Evolutionary conservation across 1,139 yeast genomes (phyloP).

Genomic region (Scheffersomyces titani): DNA sequence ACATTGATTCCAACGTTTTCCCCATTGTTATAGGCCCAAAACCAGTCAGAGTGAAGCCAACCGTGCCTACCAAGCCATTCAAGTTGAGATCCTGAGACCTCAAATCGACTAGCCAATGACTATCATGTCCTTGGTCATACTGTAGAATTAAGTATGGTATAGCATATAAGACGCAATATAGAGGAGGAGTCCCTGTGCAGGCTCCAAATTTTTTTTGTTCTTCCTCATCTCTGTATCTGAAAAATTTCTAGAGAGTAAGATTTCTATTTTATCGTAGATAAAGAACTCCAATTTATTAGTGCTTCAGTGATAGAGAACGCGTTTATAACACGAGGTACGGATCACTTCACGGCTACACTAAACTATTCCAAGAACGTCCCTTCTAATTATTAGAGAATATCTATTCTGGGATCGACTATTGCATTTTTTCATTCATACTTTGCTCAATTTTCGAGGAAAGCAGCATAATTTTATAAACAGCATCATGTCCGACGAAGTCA

Average conservation of each 20-base stretch:
- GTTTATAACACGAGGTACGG: not conserved
- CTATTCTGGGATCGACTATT: not conserved
- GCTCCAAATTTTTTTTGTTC: constrained; percentile 1
- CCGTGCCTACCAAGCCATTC: constrained; percentile 39
- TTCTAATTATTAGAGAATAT: not conserved
- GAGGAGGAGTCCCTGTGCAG: not conserved
- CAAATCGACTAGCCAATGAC: constrained; percentile 1
- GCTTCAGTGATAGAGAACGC: not conserved
- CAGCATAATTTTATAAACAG: not conserved
- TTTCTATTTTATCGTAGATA: not conserved
- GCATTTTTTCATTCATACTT: not conserved
- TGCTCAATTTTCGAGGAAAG: too few relatives aligned
- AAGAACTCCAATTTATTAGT: not conserved
- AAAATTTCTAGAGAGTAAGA: not conserved
- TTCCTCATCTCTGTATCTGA: constrained; percentile 1
- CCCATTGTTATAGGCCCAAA: constrained; percentile 38
- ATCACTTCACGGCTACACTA: not conserved
- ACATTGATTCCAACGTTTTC: constrained; percentile 32
- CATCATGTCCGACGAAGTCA: constrained; percentile 58
- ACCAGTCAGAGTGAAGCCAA: constrained; percentile 34
- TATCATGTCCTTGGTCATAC: not conserved
- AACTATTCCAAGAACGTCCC: not conserved
- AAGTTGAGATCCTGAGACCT: constrained; percentile 8
- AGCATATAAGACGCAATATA: constrained; percentile 2
- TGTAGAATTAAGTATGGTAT: not conserved